Percentiles rank a stretch among this genome's conserved stretches.
Conservation (phyloP, 257 asterid species). For the Marsdenia floribunda region DNA sequence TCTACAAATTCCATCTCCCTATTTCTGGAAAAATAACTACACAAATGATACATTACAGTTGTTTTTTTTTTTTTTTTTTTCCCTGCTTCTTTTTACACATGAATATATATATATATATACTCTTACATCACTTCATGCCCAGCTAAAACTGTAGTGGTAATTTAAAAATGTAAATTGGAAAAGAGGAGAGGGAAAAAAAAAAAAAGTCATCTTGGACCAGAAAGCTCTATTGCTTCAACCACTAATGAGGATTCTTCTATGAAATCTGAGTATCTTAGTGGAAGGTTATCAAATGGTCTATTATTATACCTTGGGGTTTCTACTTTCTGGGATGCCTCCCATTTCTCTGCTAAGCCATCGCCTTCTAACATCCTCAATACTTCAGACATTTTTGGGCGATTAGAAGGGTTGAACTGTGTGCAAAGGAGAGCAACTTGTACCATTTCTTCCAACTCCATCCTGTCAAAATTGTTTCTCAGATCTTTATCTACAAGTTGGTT, state of each 20-base stretch:
- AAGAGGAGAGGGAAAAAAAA: background rate
- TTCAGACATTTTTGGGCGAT: conserved; percentile 89
- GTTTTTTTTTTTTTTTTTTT: conserved; percentile 4
- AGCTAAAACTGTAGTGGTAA: conserved; percentile 3
- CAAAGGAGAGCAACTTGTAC: conserved; percentile 81
- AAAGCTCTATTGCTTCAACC: conserved; percentile 88
- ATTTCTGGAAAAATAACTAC: conserved; percentile 21
- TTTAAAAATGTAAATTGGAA: background rate
- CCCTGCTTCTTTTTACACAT: conserved; percentile 40
- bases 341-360: conserved; percentile 77
- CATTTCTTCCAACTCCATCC: conserved; percentile 70
- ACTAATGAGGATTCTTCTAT: conserved; percentile 78
- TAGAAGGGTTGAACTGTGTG: conserved; percentile 71
- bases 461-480: conserved; percentile 51
- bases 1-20: conserved; percentile 16
- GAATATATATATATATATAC: conserved; percentile 16
- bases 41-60: conserved; percentile 27
- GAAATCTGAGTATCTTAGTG: conserved; percentile 71
- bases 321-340: conserved; percentile 73
- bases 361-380: conserved; percentile 96
- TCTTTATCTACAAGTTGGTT: conserved; percentile 67
- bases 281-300: conserved; percentile 35
- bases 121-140: conserved; percentile 4
- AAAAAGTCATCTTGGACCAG: conserved; percentile 77
- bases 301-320: conserved; percentile 49